Base-by-base conservation (phyloP, 768 basidiomycete species). In the Trametes cingulata region DNA sequence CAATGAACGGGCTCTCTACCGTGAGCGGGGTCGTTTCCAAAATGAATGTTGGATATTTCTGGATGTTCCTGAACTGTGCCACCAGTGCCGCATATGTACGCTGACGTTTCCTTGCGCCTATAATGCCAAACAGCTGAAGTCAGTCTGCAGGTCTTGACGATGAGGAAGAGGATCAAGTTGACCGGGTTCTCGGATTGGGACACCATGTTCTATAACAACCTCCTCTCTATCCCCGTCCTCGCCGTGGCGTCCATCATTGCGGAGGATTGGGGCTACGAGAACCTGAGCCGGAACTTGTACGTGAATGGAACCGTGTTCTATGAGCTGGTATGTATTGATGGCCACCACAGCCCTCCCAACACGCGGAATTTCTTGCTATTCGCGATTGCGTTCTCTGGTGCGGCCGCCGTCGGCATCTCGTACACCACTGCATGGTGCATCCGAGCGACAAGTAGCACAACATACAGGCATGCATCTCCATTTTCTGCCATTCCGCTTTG, bases 341-440 rank as follows among this genome's bases (percentile, higher is more conserved):
- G 42, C 3, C 7, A 5, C 41, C 12, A 36, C 71, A 98, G 95
- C 81, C 97, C 97, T 13, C 78, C 80, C 51, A 87, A 89, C 67
- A 90, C 87, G 19, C 86, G 95, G 45, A 81, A 77, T 39, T 79
- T 93, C 66, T 78, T 99, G 50, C 75, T 98, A 20, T 86, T 83
- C 63, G 91, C 94, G 2, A 98, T 98, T 69, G 90, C 85, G 3
- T 95, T 98, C 74, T 98, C 96, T 22, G 97, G 97, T n/a, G 93
- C 93, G 0, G 95, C 92, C 6, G 96, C 97, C 5, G 97, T 97
- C 29, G 93, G 93, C 46, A 99, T 99, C 68, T 98, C 95, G 13
- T 99, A 95, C 72, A 94, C 95, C 8, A 99, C 97, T 8, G 96
- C 97, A 10, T 99, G 97, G 97, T 98, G 97, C 72, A 85, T 99